These are phyloP conservation scores for Alternaria panax DNA, from an alignment of 2,329 filamentous ascomycete genomes.

Conservation along the genomic window DNA sequence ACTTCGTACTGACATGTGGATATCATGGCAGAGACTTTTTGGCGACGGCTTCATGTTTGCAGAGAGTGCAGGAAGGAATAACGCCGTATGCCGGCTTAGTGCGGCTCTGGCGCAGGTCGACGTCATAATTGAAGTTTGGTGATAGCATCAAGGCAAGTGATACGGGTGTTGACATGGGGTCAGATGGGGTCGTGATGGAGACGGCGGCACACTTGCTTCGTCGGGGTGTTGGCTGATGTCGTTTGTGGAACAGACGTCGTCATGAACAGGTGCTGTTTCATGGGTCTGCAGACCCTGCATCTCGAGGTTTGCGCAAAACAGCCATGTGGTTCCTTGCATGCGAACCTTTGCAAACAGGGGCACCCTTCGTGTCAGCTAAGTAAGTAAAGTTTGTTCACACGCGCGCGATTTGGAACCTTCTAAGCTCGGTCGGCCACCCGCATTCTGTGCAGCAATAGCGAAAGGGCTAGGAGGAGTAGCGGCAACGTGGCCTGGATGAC, in stretches of 20 bases:
- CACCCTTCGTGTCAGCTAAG: background rate
- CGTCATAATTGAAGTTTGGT: conserved; percentile 8
- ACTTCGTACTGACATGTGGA: conserved; percentile 7
- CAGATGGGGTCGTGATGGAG: background rate
- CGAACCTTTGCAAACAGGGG: background rate
- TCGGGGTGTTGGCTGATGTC: background rate
- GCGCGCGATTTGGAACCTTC: background rate
- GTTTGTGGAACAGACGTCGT: conserved; percentile 3
- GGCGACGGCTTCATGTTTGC: conserved; percentile 1
- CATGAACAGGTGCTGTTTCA: conserved; percentile 2
- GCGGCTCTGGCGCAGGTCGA: conserved; percentile 1
- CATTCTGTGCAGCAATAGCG: conserved; percentile 3
- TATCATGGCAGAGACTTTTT: conserved; percentile 9
- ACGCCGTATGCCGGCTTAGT: background rate
- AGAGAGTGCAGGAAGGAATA: background rate
- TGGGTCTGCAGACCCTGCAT: conserved; percentile 10
- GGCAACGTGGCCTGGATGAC: background rate
- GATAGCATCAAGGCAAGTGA: background rate
- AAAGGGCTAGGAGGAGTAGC: background rate
- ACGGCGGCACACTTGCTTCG: conserved; percentile 13
- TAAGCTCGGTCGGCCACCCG: background rate
- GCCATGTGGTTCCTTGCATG: conserved; percentile 3
- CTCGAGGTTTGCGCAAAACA: background rate
- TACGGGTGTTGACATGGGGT: conserved; percentile 2
- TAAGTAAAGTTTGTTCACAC: background rate